Evolutionary conservation across 257 asterid genomes (phyloP).

Genomic region (Solanum microdontum): DNA sequence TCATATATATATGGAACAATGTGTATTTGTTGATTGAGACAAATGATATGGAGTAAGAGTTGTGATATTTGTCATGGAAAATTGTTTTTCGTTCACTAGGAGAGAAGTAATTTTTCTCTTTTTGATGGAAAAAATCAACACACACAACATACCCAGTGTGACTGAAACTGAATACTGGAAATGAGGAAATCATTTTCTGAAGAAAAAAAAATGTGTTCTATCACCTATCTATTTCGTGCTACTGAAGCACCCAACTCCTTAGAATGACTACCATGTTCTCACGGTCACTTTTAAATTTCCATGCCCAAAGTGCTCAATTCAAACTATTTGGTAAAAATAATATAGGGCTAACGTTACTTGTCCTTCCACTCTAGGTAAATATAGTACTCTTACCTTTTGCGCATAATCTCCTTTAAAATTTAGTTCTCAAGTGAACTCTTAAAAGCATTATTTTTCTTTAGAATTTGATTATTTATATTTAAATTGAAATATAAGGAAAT

Average conservation of each 20-base stretch:
- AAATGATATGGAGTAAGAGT: neutral
- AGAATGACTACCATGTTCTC: neutral
- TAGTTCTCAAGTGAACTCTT: neutral
- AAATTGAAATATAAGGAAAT: neutral
- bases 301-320: neutral
- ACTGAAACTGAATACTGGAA: neutral
- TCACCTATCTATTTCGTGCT: neutral
- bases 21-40: neutral
- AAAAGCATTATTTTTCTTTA: neutral
- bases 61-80: neutral
- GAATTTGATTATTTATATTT: neutral
- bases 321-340: neutral
- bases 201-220: neutral
- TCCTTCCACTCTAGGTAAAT: neutral
- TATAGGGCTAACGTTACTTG: neutral
- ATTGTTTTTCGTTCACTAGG: neutral
- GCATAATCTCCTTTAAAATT: neutral
- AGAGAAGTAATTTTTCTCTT: neutral
- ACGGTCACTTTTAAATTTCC: neutral
- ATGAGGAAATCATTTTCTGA: neutral
- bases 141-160: neutral
- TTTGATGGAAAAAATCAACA: neutral
- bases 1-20: neutral
- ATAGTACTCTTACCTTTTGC: neutral
- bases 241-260: neutral